Conservation (phyloP, 139 green algal genomes). For the Gonium pectorale region DNA sequence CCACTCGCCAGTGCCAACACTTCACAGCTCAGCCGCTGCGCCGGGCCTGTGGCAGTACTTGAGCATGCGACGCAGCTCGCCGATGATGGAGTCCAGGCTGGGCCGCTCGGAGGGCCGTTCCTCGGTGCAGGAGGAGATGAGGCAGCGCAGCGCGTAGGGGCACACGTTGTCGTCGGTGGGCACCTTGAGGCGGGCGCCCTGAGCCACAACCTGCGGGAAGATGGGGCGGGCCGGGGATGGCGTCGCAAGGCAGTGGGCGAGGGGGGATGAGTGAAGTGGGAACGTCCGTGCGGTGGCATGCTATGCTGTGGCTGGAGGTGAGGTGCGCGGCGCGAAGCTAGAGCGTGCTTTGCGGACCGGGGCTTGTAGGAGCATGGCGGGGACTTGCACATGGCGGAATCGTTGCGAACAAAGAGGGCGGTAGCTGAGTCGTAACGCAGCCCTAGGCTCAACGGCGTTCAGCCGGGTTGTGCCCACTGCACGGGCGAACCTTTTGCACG, state of each 20-base stretch:
- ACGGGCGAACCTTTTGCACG: slow-evolving; percentile 8
- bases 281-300: no score
- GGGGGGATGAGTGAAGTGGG: no score
- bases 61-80: slow-evolving; percentile 35
- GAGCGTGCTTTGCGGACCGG: no score
- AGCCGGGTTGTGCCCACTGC: not conserved
- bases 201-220: slow-evolving; percentile 1
- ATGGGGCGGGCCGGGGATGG: not conserved
- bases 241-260: not conserved
- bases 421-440: no score
- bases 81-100: not conserved
- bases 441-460: no score
- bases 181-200: slow-evolving; percentile 25
- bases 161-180: slow-evolving; percentile 37
- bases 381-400: no score
- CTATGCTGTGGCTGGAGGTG: no score
- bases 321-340: no score
- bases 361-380: no score
- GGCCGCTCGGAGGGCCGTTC: slow-evolving; percentile 20
- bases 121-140: slow-evolving; percentile 40
- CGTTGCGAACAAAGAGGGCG: no score
- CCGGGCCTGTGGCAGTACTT: not conserved
- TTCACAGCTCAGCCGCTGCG: no score
- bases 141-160: slow-evolving; percentile 30
- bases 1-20: no score